Evolutionary conservation across 2,329 filamentous ascomycete species (phyloP).

Genomic region (Xylaria sp.): DNA sequence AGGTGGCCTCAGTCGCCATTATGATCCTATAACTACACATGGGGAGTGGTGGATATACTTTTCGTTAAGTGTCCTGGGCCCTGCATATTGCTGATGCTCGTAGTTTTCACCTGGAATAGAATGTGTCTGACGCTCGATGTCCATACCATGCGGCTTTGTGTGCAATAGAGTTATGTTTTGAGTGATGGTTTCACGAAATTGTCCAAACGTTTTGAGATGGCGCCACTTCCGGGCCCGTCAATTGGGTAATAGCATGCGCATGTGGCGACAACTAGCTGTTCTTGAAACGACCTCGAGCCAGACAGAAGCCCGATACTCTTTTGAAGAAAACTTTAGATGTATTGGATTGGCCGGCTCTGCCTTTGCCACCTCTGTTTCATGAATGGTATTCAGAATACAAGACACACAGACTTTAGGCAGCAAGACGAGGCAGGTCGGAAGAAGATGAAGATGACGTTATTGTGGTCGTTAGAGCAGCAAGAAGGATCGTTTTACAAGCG

Average conservation of each 20-base stretch:
- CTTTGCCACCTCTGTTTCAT: neutral
- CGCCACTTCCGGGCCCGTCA: neutral
- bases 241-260: slow-evolving; percentile 24
- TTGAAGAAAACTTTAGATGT: neutral
- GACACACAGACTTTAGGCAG: slow-evolving; percentile 4
- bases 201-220: slow-evolving; percentile 9
- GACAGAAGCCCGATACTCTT: neutral
- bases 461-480: neutral
- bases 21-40: neutral
- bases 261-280: slow-evolving; percentile 10
- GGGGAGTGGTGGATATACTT: neutral
- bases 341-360: neutral
- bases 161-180: neutral
- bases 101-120: neutral
- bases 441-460: slow-evolving; percentile 1
- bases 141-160: neutral
- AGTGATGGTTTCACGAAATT: neutral
- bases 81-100: neutral
- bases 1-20: neutral
- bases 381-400: slow-evolving; percentile 9
- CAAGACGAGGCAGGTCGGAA: slow-evolving; percentile 3
- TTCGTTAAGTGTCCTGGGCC: neutral
- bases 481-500: slow-evolving; percentile 7
- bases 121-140: neutral
- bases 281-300: neutral